phyloP scores from a whole-genome alignment of 768 basidiomycete species.

The Sporobolomyces phaffii region DNA sequence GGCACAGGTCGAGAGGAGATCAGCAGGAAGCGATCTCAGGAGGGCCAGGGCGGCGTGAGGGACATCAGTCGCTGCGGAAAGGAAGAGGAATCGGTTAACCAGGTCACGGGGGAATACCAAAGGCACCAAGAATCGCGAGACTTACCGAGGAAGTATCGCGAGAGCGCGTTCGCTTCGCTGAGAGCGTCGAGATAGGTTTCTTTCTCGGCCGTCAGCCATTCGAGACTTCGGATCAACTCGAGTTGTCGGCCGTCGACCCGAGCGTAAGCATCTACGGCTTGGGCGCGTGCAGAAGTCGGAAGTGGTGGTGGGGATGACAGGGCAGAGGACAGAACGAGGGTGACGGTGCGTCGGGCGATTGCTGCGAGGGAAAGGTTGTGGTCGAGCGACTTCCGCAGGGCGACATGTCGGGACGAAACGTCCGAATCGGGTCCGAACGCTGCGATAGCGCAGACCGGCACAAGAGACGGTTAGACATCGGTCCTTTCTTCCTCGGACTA shows the following conservation, averaged over 20 bases:
- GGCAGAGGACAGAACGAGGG: conserved; percentile 50
- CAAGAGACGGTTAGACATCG: too few species aligned
- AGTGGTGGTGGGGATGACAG: conserved; percentile 3
- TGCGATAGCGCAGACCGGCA: conserved; percentile 12
- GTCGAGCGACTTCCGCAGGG: conserved; percentile 68
- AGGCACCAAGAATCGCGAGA: too few species aligned
- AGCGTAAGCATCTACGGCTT: conserved; percentile 17
- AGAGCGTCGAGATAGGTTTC: conserved; percentile 71
- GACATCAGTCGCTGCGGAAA: conserved; percentile 1
- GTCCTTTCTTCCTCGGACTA: too few species aligned
- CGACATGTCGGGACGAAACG: conserved; percentile 59
- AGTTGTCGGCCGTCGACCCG: conserved; percentile 39
- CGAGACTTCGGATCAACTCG: conserved; percentile 74
- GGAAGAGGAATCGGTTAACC: neutral
- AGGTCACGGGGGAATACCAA: neutral
- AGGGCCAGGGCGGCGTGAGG: conserved; percentile 30
- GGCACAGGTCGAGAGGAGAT: conserved; percentile 26
- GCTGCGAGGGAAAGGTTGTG: conserved; percentile 75
- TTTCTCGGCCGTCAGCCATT: conserved; percentile 80
- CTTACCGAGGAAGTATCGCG: conserved; percentile 83
- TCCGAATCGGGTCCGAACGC: conserved; percentile 46
- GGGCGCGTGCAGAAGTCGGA: neutral
- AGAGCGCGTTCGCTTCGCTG: conserved; percentile 76
- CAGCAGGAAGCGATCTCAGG: conserved; percentile 13
- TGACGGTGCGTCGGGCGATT: conserved; percentile 74